Conservation (phyloP, 2,329 filamentous ascomycete species). For the Fonsecaea pedrosoi region DNA sequence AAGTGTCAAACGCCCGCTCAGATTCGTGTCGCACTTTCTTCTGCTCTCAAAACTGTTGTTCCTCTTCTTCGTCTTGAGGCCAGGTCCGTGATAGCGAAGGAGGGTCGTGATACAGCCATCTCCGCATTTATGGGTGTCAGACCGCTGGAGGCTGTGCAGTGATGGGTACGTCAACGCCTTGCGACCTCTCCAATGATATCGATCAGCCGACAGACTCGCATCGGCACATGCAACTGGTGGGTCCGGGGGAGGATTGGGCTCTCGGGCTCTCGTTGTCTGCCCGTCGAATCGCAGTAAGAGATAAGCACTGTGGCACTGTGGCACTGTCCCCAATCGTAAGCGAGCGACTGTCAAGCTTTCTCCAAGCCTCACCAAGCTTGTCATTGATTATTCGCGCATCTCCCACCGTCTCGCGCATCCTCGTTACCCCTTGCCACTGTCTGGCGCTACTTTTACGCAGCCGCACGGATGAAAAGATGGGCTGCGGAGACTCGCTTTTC, state of each 20-base stretch:
- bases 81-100: neutral
- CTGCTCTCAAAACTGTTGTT: neutral
- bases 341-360: neutral
- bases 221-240: neutral
- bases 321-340: too few species aligned
- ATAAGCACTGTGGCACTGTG: neutral
- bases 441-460: neutral
- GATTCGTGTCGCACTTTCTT: neutral
- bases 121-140: neutral
- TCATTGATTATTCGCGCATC: neutral
- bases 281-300: neutral
- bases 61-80: neutral
- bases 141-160: neutral
- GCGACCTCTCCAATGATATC: conserved; percentile 1
- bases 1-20: neutral
- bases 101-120: neutral
- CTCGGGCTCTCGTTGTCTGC: too few species aligned
- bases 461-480: too few species aligned
- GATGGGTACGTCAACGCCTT: neutral
- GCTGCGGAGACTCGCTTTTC: neutral
- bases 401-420: neutral
- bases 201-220: neutral
- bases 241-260: neutral
- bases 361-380: neutral
- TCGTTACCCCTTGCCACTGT: too few species aligned